phyloP scores from a whole-genome alignment of 2,329 filamentous ascomycete genomes.

The Fusarium scirpi region DNA sequence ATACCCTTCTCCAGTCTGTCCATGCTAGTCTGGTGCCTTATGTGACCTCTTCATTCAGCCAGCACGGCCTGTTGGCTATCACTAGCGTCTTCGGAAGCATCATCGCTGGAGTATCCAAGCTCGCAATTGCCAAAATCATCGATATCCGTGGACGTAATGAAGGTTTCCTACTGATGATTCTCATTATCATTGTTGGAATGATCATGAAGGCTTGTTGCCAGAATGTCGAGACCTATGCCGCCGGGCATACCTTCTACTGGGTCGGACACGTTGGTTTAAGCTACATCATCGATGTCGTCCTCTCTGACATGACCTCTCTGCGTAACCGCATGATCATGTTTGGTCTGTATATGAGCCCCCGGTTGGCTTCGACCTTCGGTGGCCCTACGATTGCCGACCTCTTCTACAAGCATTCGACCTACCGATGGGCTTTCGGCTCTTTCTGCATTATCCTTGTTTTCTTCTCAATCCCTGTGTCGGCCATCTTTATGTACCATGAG shows the following conservation, averaged over 20 bases:
- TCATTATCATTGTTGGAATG: constrained; percentile 64
- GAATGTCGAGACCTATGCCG: constrained; percentile 69
- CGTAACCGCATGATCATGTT: constrained; percentile 59
- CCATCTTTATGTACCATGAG: constrained; percentile 66
- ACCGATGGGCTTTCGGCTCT: constrained; percentile 63
- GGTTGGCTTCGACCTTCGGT: constrained; percentile 60
- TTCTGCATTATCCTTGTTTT: constrained; percentile 74
- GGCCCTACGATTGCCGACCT: constrained; percentile 42
- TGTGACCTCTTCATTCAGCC: constrained; percentile 73
- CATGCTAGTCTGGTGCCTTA: constrained; percentile 68
- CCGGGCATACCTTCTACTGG: constrained; percentile 73
- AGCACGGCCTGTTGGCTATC: constrained; percentile 74
- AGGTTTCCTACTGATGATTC: constrained; percentile 57
- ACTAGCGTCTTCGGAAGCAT: constrained; percentile 69
- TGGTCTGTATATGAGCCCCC: constrained; percentile 58
- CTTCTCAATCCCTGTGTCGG: constrained; percentile 68
- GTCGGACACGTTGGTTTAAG: constrained; percentile 62
- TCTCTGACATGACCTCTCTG: constrained; percentile 59
- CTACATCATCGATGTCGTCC: constrained; percentile 57
- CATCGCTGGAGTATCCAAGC: constrained; percentile 54
- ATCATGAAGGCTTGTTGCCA: constrained; percentile 73
- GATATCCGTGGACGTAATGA: constrained; percentile 63
- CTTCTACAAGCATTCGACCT: constrained; percentile 42
- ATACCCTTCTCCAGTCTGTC: constrained; percentile 53
- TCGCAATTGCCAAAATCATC: constrained; percentile 61